These are phyloP conservation scores for Stylosanthes scabra DNA, from an alignment of 331 rosid species.

Conservation along the genomic window DNA sequence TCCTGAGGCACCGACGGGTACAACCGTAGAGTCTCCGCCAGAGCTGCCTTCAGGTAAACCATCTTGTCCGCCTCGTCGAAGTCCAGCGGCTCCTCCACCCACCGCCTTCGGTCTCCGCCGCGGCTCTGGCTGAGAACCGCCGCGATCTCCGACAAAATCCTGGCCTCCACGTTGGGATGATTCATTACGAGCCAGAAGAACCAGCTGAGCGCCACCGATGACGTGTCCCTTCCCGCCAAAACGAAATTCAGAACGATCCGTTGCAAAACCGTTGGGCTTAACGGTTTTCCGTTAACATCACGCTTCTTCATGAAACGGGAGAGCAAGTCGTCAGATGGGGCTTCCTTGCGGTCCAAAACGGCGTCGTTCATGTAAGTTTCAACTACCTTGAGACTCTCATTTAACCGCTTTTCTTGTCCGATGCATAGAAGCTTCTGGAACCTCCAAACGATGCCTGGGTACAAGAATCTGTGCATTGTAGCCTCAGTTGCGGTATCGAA, in stretches of 20 bases:
- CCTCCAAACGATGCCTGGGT: slow-evolving; percentile 76
- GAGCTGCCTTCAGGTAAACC: slow-evolving; percentile 78
- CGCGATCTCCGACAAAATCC: slow-evolving; percentile 58
- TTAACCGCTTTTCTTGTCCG: slow-evolving; percentile 61
- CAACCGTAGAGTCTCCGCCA: slow-evolving; percentile 85
- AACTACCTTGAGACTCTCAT: slow-evolving; percentile 60
- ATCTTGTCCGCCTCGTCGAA: slow-evolving; percentile 78
- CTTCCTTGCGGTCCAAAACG: slow-evolving; percentile 59
- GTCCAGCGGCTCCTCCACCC: slow-evolving; percentile 77
- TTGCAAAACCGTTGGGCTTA: slow-evolving; percentile 58
- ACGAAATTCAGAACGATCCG: slow-evolving; percentile 85
- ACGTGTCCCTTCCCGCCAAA: slow-evolving; percentile 97
- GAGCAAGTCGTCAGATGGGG: slow-evolving; percentile 80
- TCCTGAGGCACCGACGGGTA: slow-evolving; percentile 94
- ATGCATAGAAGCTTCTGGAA: slow-evolving; percentile 62
- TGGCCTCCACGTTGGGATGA: slow-evolving; percentile 68
- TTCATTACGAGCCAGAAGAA: slow-evolving; percentile 86
- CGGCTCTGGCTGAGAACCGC: slow-evolving; percentile 63
- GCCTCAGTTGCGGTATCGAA: slow-evolving; percentile 92
- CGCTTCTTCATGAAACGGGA: slow-evolving; percentile 85
- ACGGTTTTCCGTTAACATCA: slow-evolving; percentile 61
- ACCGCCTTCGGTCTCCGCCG: slow-evolving; percentile 48
- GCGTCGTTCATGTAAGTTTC: slow-evolving; percentile 94
- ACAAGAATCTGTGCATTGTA: slow-evolving; percentile 81
- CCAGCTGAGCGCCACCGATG: slow-evolving; percentile 95